A percentile compares a stretch with the other conserved stretches of the same genome.
Conservation (phyloP, 1,284 basidiomycete genomes). For the Boletus sp. region DNA sequence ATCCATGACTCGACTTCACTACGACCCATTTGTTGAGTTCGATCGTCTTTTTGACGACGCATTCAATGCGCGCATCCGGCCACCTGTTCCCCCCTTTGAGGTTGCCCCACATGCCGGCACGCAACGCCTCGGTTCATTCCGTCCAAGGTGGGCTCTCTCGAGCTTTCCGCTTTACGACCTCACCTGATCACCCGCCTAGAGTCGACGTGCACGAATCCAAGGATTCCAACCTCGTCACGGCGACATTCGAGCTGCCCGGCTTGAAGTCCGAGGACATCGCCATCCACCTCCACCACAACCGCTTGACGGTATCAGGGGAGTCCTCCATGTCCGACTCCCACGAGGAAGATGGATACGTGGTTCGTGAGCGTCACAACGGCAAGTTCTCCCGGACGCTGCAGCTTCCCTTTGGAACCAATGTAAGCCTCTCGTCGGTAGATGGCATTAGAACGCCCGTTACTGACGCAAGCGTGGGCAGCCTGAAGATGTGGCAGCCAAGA, state of each 20-base stretch:
- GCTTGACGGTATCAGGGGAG: slow-evolving; percentile 46
- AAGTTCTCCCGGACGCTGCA: slow-evolving; percentile 44
- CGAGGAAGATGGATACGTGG: slow-evolving; percentile 42
- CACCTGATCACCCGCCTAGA: too few species aligned
- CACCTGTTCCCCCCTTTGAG: too few species aligned
- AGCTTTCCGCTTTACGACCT: too few species aligned
- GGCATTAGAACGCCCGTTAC: too few species aligned
- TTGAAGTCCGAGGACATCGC: slow-evolving; percentile 40
- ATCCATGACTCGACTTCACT: slow-evolving; percentile 36
- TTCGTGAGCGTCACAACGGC: slow-evolving; percentile 49
- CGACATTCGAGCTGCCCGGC: slow-evolving; percentile 49
- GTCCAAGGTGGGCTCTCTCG: slow-evolving; percentile 43
- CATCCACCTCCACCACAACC: slow-evolving; percentile 42
- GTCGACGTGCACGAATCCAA: slow-evolving; percentile 45
- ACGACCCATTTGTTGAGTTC: slow-evolving; percentile 50
- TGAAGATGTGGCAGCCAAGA: slow-evolving; percentile 41
- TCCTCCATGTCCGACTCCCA: slow-evolving; percentile 30
- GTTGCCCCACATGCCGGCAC: too few species aligned
- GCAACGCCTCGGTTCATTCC: neutral
- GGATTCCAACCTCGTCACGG: slow-evolving; percentile 41
- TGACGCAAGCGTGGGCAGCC: slow-evolving; percentile 27
- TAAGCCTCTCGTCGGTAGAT: too few species aligned
- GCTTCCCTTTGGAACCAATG: slow-evolving; percentile 48
- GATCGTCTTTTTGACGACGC: slow-evolving; percentile 50
- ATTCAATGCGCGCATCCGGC: slow-evolving; percentile 32